Evolutionary conservation across 1,284 basidiomycete genomes (phyloP).

Genomic region (Malassezia furfur): DNA sequence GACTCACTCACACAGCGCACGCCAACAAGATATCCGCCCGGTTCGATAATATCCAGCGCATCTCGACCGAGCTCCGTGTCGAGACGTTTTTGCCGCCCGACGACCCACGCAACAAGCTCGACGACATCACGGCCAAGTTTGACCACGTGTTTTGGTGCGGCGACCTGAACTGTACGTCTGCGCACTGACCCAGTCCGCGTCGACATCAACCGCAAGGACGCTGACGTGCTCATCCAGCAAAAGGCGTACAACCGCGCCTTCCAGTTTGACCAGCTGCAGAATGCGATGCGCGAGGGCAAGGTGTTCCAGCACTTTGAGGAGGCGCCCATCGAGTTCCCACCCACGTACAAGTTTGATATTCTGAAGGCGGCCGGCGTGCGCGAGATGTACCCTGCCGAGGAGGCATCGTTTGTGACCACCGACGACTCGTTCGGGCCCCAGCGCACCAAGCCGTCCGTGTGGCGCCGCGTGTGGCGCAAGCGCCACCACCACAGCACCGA

Average conservation of each 20-base stretch:
- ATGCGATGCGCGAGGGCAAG: slow-evolving; percentile 58
- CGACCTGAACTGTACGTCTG: slow-evolving; percentile 14
- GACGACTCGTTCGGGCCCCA: slow-evolving; percentile 15
- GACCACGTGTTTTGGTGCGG: slow-evolving; percentile 63
- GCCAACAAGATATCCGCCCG: slow-evolving; percentile 42
- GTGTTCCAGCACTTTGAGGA: slow-evolving; percentile 58
- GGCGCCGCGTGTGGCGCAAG: not conserved
- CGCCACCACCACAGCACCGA: not conserved
- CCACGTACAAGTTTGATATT: slow-evolving; percentile 74
- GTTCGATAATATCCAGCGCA: slow-evolving; percentile 50
- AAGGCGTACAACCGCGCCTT: slow-evolving; percentile 51
- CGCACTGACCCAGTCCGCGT: slow-evolving; percentile 40
- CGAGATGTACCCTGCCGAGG: not conserved
- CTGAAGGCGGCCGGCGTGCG: slow-evolving; percentile 41
- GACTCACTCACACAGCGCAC: slow-evolving; percentile 20
- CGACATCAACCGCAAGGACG: slow-evolving; percentile 53
- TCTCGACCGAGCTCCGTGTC: slow-evolving; percentile 53
- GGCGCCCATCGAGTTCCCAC: slow-evolving; percentile 37
- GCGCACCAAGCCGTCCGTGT: not conserved
- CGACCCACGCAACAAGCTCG: slow-evolving; percentile 52
- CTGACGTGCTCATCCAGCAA: slow-evolving; percentile 54
- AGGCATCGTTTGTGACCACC: slow-evolving; percentile 11
- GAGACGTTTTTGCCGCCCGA: slow-evolving; percentile 56
- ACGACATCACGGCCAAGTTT: slow-evolving; percentile 70
- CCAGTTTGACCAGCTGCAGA: slow-evolving; percentile 66